Base-by-base conservation (phyloP, 2,329 filamentous ascomycete genomes). In the Fulvia fulva region DNA sequence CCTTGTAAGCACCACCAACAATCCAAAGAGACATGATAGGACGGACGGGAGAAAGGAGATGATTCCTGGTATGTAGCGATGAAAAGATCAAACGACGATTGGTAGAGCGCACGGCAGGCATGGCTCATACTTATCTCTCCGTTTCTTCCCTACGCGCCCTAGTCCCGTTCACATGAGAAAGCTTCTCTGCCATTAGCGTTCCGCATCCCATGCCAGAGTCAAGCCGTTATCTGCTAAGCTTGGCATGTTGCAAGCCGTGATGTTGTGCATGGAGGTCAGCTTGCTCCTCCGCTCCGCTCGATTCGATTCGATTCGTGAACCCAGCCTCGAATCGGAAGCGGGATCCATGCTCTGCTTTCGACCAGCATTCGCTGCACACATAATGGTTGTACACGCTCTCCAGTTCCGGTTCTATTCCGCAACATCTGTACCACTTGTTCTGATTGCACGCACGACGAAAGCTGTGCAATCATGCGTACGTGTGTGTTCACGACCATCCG, bases 321-420 rank as follows among this genome's bases (percentile, higher is more conserved):
- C 4, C 47, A 32, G 26, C 7, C 47, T 26, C 23, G 11, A 32
- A 21, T 30, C 26, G 47, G 47, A 50, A 50, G 25, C 47, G 16
- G 23, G 16, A 50, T 32, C 47, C 47, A 32, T 50, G 26, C 37
- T 7, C 14, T 41, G 14, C 8, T n/a, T 6, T 12, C 25, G 19
- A 47, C 44, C 7, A 25, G 7, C 9, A 47, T 14, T 22, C 41
- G 16, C 21, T 3, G 41, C 5, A 44, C 21, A 28, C 22, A 21
- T 14, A 45, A 21, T 23, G 22, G 9, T n/a, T 19, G 28, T n/a
- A 51, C 22, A 23, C 16, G 26, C 16, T 21, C n/a, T 30, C 30
- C 26, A 21, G n/a, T 44, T 56, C 54, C 47, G 54, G 47, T 51
- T 51, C 47, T 34, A 56, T 22, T 56, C 46, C 23, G 54, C 46